Percentiles rank a stretch among this genome's conserved stretches.
phyloP scores from a whole-genome alignment of 805 yeast genomes.

The Wickerhamia fluorescens region DNA sequence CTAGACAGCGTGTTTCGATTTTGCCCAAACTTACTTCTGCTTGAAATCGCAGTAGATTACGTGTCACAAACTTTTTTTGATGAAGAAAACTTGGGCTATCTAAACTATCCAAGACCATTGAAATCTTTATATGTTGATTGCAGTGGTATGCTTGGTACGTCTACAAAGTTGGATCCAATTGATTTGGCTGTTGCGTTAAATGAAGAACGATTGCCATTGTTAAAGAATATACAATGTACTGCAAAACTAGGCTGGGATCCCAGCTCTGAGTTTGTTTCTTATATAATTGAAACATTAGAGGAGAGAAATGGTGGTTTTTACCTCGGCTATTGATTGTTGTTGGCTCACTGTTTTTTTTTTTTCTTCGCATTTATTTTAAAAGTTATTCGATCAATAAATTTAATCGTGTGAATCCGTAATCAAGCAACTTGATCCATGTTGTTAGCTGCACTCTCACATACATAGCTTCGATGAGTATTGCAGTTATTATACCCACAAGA shows the following conservation, averaged over 20 bases:
- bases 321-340: constrained; percentile 29
- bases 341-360: neutral
- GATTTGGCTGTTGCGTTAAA: constrained; percentile 79
- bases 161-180: constrained; percentile 77
- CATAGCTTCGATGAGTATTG: constrained; percentile 8
- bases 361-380: neutral
- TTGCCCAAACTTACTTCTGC: constrained; percentile 63
- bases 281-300: constrained; percentile 62
- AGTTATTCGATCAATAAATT: neutral
- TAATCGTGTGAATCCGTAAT: neutral
- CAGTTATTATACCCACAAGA: constrained; percentile 6
- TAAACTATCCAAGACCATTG: constrained; percentile 39
- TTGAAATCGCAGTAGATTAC: constrained; percentile 78
- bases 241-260: constrained; percentile 84
- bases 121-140: constrained; percentile 65
- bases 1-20: constrained; percentile 65
- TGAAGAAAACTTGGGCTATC: constrained; percentile 20
- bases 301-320: constrained; percentile 75
- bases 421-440: no score
- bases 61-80: constrained; percentile 39
- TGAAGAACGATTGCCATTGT: constrained; percentile 67
- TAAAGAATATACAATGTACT: constrained; percentile 60
- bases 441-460: no score
- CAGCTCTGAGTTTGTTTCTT: constrained; percentile 27
- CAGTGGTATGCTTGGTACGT: constrained; percentile 81